Base-by-base conservation (phyloP, 805 yeast species). In the Myxozyma monticola region DNA sequence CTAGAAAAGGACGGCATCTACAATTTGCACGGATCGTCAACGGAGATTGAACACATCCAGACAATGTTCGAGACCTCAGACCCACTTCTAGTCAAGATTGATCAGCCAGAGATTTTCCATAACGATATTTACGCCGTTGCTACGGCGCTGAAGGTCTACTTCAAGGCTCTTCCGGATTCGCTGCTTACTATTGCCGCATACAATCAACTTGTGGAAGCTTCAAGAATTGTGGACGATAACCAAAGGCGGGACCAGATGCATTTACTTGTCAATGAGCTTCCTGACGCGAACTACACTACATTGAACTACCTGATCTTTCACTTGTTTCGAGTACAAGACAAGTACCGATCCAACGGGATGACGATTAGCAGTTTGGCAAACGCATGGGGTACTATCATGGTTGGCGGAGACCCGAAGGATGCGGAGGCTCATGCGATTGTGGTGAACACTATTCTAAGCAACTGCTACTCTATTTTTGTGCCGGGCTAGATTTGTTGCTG, bases 271-370 rank as follows among this genome's bases (percentile, higher is more conserved):
- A 93, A 85, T 71, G 85, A 86, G 59, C 76, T 93, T 48, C 96
- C 97, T 0, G 99, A 93, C 69, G 93, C 95, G 1, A 88, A 91
- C 50, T 93, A 93, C 67, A 90, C 95, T 75, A 90, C 98, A 0
- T 74, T 93, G 60, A 74, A 97, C 58, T 81, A 88, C 30, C 71
- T 93, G 58, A 72, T 90, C 1, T 88, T 91, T 75, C 99, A 93
- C 67, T 77, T 93, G 54, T 81, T 84, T 55, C 78, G 84, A 48
- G 83, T 93, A 12, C 80, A 84, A 33, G 76, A 77, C 25, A 74
- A 81, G 48, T 83, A 82, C 62, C 74, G 75, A 18, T 60, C 69
- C 30, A 88, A 89, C 65, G 77, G 93, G 65, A 93, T 93, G 99
- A 81, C 81, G 40, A 75, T 83, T 50, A 83, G 84, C 62, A 84